Conservation (phyloP, 1,139 yeast genomes). For the Saccharomyces hybrid region DNA sequence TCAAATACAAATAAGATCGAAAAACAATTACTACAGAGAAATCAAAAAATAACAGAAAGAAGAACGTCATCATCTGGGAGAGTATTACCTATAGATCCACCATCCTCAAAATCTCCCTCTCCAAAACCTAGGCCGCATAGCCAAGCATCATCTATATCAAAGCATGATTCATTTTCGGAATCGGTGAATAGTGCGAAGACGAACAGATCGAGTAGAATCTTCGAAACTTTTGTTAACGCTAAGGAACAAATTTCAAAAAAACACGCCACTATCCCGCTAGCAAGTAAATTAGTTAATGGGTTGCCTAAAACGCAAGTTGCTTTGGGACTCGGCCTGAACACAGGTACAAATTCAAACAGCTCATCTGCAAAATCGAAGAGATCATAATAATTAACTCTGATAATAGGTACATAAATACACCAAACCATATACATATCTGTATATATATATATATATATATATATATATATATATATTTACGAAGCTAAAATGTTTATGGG, state of each 20-base stretch:
- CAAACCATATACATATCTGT: background rate
- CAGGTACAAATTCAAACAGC: constrained; percentile 4
- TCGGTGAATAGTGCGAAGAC: background rate
- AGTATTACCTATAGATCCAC: constrained; percentile 2
- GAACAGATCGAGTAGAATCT: constrained; percentile 21
- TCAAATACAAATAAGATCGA: constrained; percentile 16
- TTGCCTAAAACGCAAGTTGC: constrained; percentile 24
- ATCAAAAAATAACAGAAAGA: background rate
- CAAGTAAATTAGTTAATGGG: constrained; percentile 32
- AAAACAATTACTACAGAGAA: constrained; percentile 4
- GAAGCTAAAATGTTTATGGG: background rate
- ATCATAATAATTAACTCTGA: background rate
- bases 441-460: background rate
- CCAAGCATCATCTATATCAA: constrained; percentile 1
- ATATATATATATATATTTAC: too few species aligned
- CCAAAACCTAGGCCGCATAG: constrained; percentile 2
- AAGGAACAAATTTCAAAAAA: constrained; percentile 25
- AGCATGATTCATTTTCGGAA: constrained; percentile 2
- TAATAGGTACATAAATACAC: constrained; percentile 1
- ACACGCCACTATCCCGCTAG: constrained; percentile 21
- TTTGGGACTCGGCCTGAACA: constrained; percentile 18
- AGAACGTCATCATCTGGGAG: background rate
- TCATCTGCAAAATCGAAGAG: constrained; percentile 5
- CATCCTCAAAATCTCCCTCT: constrained; percentile 4
- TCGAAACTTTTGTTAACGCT: constrained; percentile 30